Evolutionary conservation across 768 basidiomycete genomes (phyloP), one percentile per base, ranked within the genome.

Genomic region (Phylloporus sp.): DNA sequence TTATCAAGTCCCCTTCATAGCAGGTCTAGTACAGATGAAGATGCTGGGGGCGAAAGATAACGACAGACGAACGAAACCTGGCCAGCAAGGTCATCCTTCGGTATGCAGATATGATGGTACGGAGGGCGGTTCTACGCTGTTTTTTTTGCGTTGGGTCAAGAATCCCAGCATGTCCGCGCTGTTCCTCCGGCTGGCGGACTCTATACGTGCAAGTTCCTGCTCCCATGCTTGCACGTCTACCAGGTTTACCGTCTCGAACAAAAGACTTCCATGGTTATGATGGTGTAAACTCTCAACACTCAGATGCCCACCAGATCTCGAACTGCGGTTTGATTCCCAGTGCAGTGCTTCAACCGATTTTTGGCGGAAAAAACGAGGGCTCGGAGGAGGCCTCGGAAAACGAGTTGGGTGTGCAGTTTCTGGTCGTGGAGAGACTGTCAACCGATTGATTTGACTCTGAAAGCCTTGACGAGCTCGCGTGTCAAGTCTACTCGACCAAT

Each of bases 131-230:
- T 69, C 56, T 28, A 45, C 47, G 46, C 61, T 40, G 44, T 44
- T 35, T 52, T 66, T 65, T 63, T 60, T 69, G 45, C 66, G 63
- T 38, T 58, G 64, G 9, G 65, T 59, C 46, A 54, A 43, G 32
- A 69, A 58, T n/a, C 65, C 68, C 18, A 73, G 51, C 66, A 77
- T 73, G 43, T 66, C 64, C 18, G 60, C 66, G 42, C 70, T 77
- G 47, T 65, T 72, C 50, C 71, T 65, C 48, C 78, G 79, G 68
- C 81, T 86, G 67, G 72, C 72, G 58, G 74, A 70, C 69, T 89
- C 88, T 57, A 90, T 88, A 54, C 80, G 76, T 53, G 76, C 81
- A 40, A 89, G 75, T 72, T 90, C 87, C 64, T 80, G 82, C 67
- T 91, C 89, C 88, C 89, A 91, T 57, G 84, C 88, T 49, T 75